A percentile compares a stretch with the other conserved stretches of the same genome.
These are phyloP conservation scores for Clarireedia monteithiana DNA, from an alignment of 2,329 filamentous ascomycete genomes.

Conservation along the genomic window DNA sequence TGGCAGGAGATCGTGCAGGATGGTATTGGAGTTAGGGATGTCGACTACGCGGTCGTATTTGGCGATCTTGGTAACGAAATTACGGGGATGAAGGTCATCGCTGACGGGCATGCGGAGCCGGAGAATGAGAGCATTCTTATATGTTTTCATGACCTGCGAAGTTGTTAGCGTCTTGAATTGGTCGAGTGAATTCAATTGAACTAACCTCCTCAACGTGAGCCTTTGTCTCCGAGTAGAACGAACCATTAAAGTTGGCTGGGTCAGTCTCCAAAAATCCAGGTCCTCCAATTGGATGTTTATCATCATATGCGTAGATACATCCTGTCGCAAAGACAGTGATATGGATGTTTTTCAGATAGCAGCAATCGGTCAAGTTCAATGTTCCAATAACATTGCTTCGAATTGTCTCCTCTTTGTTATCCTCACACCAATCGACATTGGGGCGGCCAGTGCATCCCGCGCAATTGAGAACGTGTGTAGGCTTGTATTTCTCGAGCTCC, in stretches of 20 bases:
- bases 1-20: conserved; percentile 57
- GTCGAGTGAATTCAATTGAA: not conserved
- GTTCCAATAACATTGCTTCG: conserved; percentile 60
- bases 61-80: conserved; percentile 62
- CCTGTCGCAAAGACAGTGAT: conserved; percentile 60
- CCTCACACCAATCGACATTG: conserved; percentile 66
- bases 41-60: conserved; percentile 58
- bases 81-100: conserved; percentile 57
- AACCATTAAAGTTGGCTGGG: conserved; percentile 55
- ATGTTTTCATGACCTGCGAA: conserved; percentile 50
- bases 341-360: conserved; percentile 50
- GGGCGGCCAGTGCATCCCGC: conserved; percentile 59
- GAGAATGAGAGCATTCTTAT: conserved; percentile 54
- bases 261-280: conserved; percentile 55
- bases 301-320: conserved; percentile 59
- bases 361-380: conserved; percentile 54
- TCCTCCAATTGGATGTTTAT: conserved; percentile 51
- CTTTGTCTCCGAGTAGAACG: conserved; percentile 63
- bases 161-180: conserved; percentile 8
- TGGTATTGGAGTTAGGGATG: conserved; percentile 61
- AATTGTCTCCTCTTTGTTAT: conserved; percentile 59
- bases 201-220: conserved; percentile 55
- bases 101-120: conserved; percentile 63
- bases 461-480: conserved; percentile 59
- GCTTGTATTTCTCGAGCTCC: conserved; percentile 50